These are phyloP conservation scores for Fimicolochytrium jonesii DNA, from an alignment of 192 early-diverging fungal genomes.

Conservation along the genomic window DNA sequence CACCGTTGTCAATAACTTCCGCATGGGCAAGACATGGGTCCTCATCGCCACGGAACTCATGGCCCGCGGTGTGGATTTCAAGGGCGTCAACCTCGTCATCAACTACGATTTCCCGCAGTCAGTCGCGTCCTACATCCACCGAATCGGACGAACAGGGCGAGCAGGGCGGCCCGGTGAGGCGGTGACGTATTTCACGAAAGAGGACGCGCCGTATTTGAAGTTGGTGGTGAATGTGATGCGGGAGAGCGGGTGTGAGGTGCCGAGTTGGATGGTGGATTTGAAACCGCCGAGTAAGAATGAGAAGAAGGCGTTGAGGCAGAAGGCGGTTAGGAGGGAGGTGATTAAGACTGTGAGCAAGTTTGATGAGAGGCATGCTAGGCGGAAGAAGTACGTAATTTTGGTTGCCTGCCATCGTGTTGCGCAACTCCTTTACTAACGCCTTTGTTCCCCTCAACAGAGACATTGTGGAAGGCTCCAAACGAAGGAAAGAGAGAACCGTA, in stretches of 20 bases:
- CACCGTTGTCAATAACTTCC: constrained; percentile 82
- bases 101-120: constrained; percentile 98
- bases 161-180: constrained; percentile 87
- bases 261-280: constrained; percentile 95
- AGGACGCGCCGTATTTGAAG: constrained; percentile 84
- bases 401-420: no score
- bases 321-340: constrained; percentile 63
- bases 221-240: constrained; percentile 97
- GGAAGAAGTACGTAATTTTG: constrained; percentile 57
- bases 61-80: constrained; percentile 98
- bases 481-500: no score
- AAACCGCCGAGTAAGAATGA: constrained; percentile 59
- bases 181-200: constrained; percentile 92
- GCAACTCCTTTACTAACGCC: background rate
- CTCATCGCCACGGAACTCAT: constrained; percentile 95
- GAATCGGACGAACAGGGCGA: constrained; percentile 97
- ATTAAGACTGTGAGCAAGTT: constrained; percentile 78
- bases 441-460: no score
- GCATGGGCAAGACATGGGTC: constrained; percentile 87
- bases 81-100: constrained; percentile 93
- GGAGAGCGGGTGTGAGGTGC: constrained; percentile 90
- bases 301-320: constrained; percentile 61
- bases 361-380: constrained; percentile 63
- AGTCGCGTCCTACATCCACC: constrained; percentile 89
- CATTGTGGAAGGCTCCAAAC: no score